Evolutionary conservation across 208 protist species (phyloP), one percentile per base, ranked within the genome.

Genomic region (Leishmania major): DNA sequence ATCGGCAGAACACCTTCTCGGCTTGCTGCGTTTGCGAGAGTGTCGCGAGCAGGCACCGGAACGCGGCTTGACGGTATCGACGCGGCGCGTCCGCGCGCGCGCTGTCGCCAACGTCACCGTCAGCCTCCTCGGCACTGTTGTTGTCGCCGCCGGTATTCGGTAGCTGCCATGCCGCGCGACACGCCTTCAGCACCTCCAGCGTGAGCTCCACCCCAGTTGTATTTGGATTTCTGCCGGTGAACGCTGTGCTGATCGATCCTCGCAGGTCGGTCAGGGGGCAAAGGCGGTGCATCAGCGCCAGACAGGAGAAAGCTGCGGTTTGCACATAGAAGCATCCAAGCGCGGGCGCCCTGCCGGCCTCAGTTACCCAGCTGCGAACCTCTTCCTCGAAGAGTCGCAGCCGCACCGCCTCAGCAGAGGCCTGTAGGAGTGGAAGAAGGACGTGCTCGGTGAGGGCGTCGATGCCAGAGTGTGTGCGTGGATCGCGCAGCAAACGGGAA

Each of bases 131-230:
- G 19, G 64, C 13, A 7, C 49, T 72, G 19, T 69, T 47, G 31
- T 19, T 22, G 31, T 19, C 35, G 19, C 60, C 64, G 43, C 5
- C 31, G 7, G 15, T 57, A 40, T 25, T 64, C 62, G 47, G 70
- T 37, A 74, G 22, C 40, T 62, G n/a, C 66, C 85, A 79, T 28
- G 84, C 83, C 67, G 79, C 47, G 83, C 83, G 75, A 17, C 90
- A 91, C 35, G 87, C 76, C 70, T 95, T 86, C 82, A 98, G 96
- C 19, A 98, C 69, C 45, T 85, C 87, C 22, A 89, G 75, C 2
- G 92, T 97, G 1, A 99, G 79, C 82, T 98, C 95, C 28, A 92
- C 97, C 0, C 96, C 95, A 25, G 90, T 90, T n/a, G 25, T 35
- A 71, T 74, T 53, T 37, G 75, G 43, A 51, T 76, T 55, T 45